Evolutionary conservation across 1,284 basidiomycete species (phyloP).

Genomic region (Retiboletus flavoniger): DNA sequence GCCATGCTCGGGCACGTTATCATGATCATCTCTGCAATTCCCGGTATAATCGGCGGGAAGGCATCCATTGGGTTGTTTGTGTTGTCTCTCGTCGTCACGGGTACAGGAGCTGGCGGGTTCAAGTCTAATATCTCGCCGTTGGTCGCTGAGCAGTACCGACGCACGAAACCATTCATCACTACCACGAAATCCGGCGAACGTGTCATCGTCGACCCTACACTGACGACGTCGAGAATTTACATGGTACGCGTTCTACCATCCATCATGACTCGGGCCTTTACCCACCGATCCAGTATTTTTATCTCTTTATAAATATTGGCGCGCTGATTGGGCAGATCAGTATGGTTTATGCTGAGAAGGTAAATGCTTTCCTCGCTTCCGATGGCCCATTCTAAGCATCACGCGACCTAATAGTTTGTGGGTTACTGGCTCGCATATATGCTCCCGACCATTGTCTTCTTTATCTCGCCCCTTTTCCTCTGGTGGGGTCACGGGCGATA

Average conservation of each 20-base stretch:
- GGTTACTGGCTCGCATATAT: constrained; percentile 73
- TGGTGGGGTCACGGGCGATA: constrained; percentile 67
- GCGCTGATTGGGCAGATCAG: constrained; percentile 67
- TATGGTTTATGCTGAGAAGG: constrained; percentile 76
- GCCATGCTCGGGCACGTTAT: constrained; percentile 70
- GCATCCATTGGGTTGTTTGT: constrained; percentile 62
- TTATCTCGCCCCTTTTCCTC: constrained; percentile 72
- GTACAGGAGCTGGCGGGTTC: constrained; percentile 72
- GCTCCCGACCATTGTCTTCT: constrained; percentile 67
- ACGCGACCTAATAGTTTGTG: constrained; percentile 44
- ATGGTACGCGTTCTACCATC: constrained; percentile 47
- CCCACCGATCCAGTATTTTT: constrained; percentile 57
- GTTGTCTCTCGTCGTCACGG: constrained; percentile 69
- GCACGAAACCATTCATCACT: constrained; percentile 53
- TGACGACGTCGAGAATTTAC: constrained; percentile 72
- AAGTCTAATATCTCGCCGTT: constrained; percentile 80
- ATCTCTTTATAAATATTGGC: constrained; percentile 78
- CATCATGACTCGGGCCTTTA: neutral
- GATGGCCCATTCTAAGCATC: neutral
- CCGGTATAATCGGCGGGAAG: constrained; percentile 62
- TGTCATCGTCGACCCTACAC: constrained; percentile 77
- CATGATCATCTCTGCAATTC: constrained; percentile 71
- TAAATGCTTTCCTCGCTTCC: constrained; percentile 15
- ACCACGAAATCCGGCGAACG: constrained; percentile 64
- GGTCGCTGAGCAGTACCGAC: constrained; percentile 74